Base-by-base conservation (phyloP, 805 yeast genomes). In the Zygosaccharomyces bisporus region DNA sequence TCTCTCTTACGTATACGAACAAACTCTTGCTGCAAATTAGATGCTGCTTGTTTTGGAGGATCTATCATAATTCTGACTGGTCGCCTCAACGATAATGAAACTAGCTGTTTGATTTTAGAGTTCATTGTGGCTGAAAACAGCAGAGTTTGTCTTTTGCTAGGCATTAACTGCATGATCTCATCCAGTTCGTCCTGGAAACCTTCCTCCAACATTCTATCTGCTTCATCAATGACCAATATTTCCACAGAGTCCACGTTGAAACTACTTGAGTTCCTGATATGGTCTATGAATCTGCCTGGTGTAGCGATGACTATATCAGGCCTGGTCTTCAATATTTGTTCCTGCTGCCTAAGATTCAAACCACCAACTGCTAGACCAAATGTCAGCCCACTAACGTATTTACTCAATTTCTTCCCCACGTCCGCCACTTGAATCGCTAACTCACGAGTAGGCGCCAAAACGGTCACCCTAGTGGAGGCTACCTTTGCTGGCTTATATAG, bases 311-410 rank as follows among this genome's bases (percentile, higher is more conserved):
- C 98, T 43, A 93, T 75, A 72, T 93, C 99, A 1, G 99, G 99
- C 60, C 97, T 79, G 18, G 84, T 71, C 60, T 86, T 88, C 59
- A 93, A 77, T 63, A 87, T 93, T 63, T 88, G 96, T 66, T 93
- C 99, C 71, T 93, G 99, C 60, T 83, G 95, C 64, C 96, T 80
- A 52, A 93, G 74, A 60, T 90, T 93, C 66, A 93, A 75, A 66
- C 99, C 99, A 76, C 99, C 99, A 40, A 93, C 97, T 3, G 99
- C 98, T 53, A 93, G 71, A 27, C 98, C 98, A 60, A 89, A 85
- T n/a, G 85, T 75, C 44, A 93, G 65, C 34, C 83, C 84, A 51
- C 74, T 75, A 31, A 89, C 86, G 60, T 74, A 91, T 56, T 79
- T 82, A 1, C 87, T 88, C 46, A 93, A 73, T 60, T 84, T 88